Percentiles rank a stretch among this genome's conserved stretches.
These are phyloP conservation scores for Globisporangium irregulare DNA, from an alignment of 352 stramenopile genomes.

Conservation along the genomic window DNA sequence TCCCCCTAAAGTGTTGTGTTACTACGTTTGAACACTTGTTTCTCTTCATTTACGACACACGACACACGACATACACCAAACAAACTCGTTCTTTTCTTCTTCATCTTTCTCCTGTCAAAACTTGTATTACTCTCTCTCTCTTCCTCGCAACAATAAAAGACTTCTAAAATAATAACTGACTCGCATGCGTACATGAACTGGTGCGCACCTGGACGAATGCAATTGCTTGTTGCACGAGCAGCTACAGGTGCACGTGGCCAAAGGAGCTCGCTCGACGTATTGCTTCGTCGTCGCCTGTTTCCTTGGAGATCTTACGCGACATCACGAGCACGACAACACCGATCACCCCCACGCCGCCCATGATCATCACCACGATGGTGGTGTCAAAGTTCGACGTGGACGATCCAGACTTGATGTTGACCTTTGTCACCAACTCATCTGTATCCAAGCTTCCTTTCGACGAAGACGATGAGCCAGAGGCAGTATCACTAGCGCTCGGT, in stretches of 20 bases:
- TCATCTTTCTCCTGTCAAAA: background rate
- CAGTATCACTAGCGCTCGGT: background rate
- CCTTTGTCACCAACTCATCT: constrained; percentile 12
- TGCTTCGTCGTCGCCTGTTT: constrained; percentile 39
- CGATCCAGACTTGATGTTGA: constrained; percentile 22
- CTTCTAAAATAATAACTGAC: constrained; percentile 6
- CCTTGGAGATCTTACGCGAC: constrained; percentile 54
- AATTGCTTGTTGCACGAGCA: background rate
- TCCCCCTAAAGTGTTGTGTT: background rate
- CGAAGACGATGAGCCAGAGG: constrained; percentile 9
- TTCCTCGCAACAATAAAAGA: background rate
- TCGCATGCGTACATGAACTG: constrained; percentile 4
- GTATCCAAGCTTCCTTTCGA: constrained; percentile 1
- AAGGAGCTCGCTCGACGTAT: constrained; percentile 16
- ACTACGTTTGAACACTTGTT: background rate
- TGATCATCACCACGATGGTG: constrained; percentile 53
- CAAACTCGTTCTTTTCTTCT: background rate
- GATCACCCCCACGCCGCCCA: constrained; percentile 56
- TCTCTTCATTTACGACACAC: constrained; percentile 3
- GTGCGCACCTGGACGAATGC: background rate
- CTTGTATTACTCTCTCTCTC: background rate
- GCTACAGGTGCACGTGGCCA: constrained; percentile 10
- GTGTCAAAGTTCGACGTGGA: constrained; percentile 21
- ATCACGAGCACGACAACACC: constrained; percentile 44
- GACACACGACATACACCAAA: background rate